Percentiles rank a stretch among this genome's conserved stretches.
phyloP scores from a whole-genome alignment of 2,329 filamentous ascomycete genomes.

The Dactylonectria macrodidyma region DNA sequence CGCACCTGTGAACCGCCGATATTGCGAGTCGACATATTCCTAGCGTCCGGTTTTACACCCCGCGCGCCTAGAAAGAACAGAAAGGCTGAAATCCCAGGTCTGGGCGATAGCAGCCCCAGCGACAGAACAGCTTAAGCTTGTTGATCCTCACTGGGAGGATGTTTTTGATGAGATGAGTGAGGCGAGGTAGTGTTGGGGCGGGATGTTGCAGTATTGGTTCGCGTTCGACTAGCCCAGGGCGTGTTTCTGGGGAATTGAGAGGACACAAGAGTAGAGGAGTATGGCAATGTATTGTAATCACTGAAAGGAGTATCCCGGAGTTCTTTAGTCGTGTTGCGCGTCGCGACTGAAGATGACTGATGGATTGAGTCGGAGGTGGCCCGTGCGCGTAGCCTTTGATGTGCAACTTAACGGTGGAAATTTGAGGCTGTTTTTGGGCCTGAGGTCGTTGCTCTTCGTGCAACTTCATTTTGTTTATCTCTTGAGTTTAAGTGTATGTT shows the following conservation, averaged over 20 bases:
- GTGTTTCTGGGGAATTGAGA: neutral
- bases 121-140: neutral
- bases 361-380: neutral
- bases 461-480: too few relatives aligned
- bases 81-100: neutral
- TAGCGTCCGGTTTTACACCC: too few relatives aligned
- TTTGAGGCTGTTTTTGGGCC: too few relatives aligned
- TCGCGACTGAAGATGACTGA: constrained; percentile 1
- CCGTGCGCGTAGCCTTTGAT: constrained; percentile 3
- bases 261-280: neutral
- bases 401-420: neutral
- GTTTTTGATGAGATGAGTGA: neutral
- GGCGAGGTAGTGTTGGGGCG: neutral
- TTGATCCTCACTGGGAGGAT: neutral
- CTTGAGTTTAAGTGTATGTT: too few relatives aligned
- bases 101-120: neutral
- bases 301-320: neutral
- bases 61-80: neutral
- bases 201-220: neutral
- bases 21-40: constrained; percentile 51
- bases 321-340: neutral
- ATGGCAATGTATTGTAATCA: neutral
- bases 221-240: too few relatives aligned
- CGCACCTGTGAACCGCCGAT: constrained; percentile 51
- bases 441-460: too few relatives aligned